These are phyloP conservation scores for Fomitiporia mediterranea DNA, from an alignment of 1,284 basidiomycete genomes.

Conservation along the genomic window DNA sequence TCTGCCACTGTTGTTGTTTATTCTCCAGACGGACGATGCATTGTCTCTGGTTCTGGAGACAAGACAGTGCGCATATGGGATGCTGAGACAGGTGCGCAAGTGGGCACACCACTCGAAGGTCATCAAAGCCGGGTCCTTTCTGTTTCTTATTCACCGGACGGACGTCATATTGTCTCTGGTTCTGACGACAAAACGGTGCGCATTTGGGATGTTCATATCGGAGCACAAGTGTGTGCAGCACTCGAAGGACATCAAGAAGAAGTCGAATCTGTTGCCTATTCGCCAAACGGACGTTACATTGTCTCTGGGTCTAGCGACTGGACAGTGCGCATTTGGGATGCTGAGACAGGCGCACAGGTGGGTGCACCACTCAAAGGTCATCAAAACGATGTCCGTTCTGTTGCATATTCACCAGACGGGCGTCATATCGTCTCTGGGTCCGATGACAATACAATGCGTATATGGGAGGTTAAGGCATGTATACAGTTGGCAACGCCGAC, in stretches of 20 bases:
- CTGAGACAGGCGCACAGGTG: no score
- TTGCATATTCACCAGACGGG: no score
- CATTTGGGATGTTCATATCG: slow-evolving; percentile 6
- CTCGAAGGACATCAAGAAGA: no score
- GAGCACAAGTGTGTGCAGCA: not conserved
- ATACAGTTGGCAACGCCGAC: not conserved
- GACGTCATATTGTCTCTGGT: slow-evolving; percentile 13
- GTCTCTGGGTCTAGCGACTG: no score
- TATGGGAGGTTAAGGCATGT: slow-evolving; percentile 6
- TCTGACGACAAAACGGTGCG: slow-evolving; percentile 6
- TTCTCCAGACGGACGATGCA: slow-evolving; percentile 7
- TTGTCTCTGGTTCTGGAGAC: slow-evolving; percentile 16
- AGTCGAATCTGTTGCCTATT: no score
- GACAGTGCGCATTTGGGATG: no score
- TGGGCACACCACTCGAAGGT: not conserved
- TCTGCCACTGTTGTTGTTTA: slow-evolving; percentile 1
- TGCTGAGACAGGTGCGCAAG: not conserved
- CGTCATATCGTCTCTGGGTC: no score
- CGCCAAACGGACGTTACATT: no score
- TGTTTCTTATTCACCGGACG: slow-evolving; percentile 14
- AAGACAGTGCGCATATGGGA: slow-evolving; percentile 7
- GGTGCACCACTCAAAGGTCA: no score
- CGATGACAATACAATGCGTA: not conserved
- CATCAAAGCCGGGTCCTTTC: not conserved
- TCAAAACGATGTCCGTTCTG: not conserved